phyloP scores from a whole-genome alignment of 306 rosid species.

The Gynostemma pentaphyllum region DNA sequence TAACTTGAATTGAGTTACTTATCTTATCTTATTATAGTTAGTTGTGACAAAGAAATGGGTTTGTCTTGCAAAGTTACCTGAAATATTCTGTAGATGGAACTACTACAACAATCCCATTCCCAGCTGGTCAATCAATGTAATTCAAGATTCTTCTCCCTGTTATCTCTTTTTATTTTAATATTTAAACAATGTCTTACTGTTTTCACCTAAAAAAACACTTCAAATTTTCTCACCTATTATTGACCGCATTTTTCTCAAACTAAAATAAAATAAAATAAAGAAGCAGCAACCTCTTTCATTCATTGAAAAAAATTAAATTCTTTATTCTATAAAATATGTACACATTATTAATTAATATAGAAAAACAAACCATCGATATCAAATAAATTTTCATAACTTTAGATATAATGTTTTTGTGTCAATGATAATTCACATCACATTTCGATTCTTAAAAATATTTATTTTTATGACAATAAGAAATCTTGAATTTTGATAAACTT shows the following conservation, averaged over 20 bases:
- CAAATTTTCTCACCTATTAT: background rate
- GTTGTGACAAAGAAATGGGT: background rate
- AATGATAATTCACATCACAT: too few species aligned
- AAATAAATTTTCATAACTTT: too few species aligned
- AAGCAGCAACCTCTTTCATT: background rate
- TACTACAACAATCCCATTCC: conserved; percentile 1
- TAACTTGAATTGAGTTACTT: too few species aligned
- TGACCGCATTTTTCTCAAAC: background rate
- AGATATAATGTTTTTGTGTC: too few species aligned
- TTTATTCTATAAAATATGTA: too few species aligned
- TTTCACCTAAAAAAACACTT: background rate
- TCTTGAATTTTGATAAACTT: too few species aligned
- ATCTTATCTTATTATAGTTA: too few species aligned
- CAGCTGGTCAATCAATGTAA: background rate
- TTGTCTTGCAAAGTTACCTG: background rate
- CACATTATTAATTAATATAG: too few species aligned
- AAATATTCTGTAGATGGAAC: conserved; percentile 10
- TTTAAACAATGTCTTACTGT: background rate
- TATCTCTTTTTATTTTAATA: background rate
- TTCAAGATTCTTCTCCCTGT: conserved; percentile 1
- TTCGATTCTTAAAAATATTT: too few species aligned
- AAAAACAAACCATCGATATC: too few species aligned
- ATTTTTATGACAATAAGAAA: too few species aligned
- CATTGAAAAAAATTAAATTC: too few species aligned
- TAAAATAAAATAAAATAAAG: background rate